These are phyloP conservation scores for Ophiostoma triangulosporum DNA, from an alignment of 2,329 filamentous ascomycete species.

Conservation along the genomic window DNA sequence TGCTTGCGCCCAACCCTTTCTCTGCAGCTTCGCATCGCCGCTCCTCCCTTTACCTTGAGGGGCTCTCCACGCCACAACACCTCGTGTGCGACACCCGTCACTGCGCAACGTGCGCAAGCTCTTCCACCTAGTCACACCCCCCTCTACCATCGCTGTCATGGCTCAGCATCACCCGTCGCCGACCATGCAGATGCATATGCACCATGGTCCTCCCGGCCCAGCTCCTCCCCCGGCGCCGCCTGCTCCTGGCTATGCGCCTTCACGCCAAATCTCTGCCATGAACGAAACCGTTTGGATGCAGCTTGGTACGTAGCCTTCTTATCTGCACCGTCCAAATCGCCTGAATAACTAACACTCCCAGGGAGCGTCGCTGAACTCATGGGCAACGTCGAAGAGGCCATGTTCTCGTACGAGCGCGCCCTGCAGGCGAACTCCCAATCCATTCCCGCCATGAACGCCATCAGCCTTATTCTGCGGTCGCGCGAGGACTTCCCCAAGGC, in stretches of 20 bases:
- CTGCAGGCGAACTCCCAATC: conserved; percentile 80
- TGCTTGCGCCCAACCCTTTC: too few relatives aligned
- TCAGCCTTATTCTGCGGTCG: conserved; percentile 79
- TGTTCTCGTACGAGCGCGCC: conserved; percentile 81
- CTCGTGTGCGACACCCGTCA: not conserved
- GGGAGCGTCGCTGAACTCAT: conserved; percentile 78
- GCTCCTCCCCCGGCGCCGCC: conserved; percentile 28
- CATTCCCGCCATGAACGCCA: conserved; percentile 82
- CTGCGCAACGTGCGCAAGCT: not conserved
- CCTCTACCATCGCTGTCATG: conserved; percentile 30
- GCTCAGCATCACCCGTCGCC: conserved; percentile 71
- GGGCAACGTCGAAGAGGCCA: conserved; percentile 77
- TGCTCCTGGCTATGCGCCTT: conserved; percentile 41
- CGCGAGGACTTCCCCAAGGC: conserved; percentile 91
- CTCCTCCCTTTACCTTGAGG: too few relatives aligned
- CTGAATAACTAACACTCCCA: conserved; percentile 28
- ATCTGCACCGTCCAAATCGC: too few relatives aligned
- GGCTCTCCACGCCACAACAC: not conserved
- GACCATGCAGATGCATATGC: conserved; percentile 58
- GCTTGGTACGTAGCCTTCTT: conserved; percentile 53
- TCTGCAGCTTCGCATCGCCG: too few relatives aligned
- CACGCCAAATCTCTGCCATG: conserved; percentile 61
- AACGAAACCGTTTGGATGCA: conserved; percentile 89
- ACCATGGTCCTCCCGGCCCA: conserved; percentile 47
- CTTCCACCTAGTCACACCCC: not conserved